These are phyloP conservation scores for Arthrocladium fulminans DNA, from an alignment of 2,329 filamentous ascomycete species.

Conservation along the genomic window DNA sequence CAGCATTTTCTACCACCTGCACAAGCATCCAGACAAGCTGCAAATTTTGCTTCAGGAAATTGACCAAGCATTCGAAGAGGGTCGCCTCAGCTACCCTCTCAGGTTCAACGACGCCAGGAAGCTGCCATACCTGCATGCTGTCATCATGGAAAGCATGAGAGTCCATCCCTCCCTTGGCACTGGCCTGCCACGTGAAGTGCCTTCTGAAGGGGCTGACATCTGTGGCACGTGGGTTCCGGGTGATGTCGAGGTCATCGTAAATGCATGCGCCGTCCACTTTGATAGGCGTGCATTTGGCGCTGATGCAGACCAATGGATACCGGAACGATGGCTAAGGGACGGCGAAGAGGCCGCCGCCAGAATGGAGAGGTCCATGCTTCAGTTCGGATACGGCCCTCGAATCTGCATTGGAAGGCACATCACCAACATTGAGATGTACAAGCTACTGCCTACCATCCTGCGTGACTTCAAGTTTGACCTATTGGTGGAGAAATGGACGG, in stretches of 20 bases:
- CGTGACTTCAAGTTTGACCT: slow-evolving; percentile 3
- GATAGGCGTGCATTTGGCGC: slow-evolving; percentile 38
- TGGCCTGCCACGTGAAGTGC: slow-evolving; percentile 44
- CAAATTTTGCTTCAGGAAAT: slow-evolving; percentile 40
- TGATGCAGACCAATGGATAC: slow-evolving; percentile 38
- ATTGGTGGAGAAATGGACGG: not conserved
- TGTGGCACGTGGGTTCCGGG: slow-evolving; percentile 29
- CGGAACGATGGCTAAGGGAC: slow-evolving; percentile 40
- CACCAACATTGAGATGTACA: slow-evolving; percentile 5
- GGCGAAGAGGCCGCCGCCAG: slow-evolving; percentile 11
- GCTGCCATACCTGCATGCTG: slow-evolving; percentile 40
- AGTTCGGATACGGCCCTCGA: slow-evolving; percentile 16
- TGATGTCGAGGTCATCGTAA: slow-evolving; percentile 30
- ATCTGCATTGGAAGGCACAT: slow-evolving; percentile 24
- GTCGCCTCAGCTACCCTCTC: slow-evolving; percentile 11
- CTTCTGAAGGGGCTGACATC: slow-evolving; percentile 30
- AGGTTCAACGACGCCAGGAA: slow-evolving; percentile 18
- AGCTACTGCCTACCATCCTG: not conserved
- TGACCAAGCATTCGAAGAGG: slow-evolving; percentile 30
- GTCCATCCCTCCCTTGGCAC: slow-evolving; percentile 43
- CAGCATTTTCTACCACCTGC: slow-evolving; percentile 27
- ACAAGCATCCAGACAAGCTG: slow-evolving; percentile 21
- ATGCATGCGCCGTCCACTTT: slow-evolving; percentile 29
- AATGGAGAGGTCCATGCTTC: slow-evolving; percentile 18
- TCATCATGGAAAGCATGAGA: slow-evolving; percentile 44